Evolutionary conservation across 1,284 basidiomycete genomes (phyloP).

Genomic region (Marasmius fiardii): DNA sequence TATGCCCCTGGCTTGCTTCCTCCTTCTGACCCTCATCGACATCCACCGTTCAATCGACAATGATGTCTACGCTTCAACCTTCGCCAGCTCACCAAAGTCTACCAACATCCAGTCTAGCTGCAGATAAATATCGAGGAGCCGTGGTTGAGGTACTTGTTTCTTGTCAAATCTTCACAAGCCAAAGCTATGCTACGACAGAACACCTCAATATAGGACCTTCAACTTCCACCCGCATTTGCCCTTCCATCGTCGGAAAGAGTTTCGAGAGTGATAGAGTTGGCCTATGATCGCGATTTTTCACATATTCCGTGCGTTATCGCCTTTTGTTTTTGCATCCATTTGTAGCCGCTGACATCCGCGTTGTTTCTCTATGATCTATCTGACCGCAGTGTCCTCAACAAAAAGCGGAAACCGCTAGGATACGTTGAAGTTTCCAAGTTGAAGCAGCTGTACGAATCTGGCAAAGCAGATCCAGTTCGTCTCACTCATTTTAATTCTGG

Average conservation of each 20-base stretch:
- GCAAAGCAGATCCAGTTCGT: slow-evolving; percentile 67
- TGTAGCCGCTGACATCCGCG: neutral
- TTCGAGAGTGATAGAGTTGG: slow-evolving; percentile 73
- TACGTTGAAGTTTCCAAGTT: slow-evolving; percentile 76
- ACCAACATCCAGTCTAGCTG: neutral
- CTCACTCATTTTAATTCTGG: neutral
- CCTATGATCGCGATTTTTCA: slow-evolving; percentile 89
- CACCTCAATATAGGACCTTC: slow-evolving; percentile 61
- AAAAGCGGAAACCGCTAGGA: slow-evolving; percentile 70
- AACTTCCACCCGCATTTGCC: slow-evolving; percentile 87
- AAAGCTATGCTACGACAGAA: neutral
- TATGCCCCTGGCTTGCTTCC: too few relatives aligned
- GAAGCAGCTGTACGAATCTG: slow-evolving; percentile 76
- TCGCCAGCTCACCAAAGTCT: neutral
- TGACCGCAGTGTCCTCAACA: slow-evolving; percentile 65
- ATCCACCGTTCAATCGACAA: too few relatives aligned
- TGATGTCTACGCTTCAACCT: neutral
- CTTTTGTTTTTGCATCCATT: neutral
- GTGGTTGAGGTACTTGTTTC: slow-evolving; percentile 14
- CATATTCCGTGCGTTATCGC: slow-evolving; percentile 68
- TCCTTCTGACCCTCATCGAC: too few relatives aligned
- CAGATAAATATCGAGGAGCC: slow-evolving; percentile 11
- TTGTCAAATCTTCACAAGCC: neutral
- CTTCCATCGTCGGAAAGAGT: slow-evolving; percentile 71
- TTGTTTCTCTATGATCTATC: neutral